A percentile compares a stretch with the other conserved stretches of the same genome.
These are phyloP conservation scores for Leishmania tropica DNA, from an alignment of 208 protist genomes.

Conservation along the genomic window DNA sequence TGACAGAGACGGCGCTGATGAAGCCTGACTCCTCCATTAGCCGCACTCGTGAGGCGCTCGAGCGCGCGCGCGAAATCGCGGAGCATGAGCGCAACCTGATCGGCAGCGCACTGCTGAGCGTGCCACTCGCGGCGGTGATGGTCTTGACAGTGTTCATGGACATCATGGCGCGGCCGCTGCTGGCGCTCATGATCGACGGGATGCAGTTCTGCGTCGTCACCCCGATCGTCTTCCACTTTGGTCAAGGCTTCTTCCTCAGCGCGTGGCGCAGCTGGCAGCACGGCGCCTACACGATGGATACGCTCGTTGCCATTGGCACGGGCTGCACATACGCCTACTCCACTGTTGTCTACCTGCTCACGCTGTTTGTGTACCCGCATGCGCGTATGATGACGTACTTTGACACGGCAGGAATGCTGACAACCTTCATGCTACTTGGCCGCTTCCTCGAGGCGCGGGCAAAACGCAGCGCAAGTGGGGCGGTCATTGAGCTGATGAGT, in stretches of 20 bases:
- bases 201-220: conserved; percentile 71
- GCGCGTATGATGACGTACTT: conserved; percentile 87
- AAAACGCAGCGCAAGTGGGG: conserved; percentile 91
- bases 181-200: conserved; percentile 39
- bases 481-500: conserved; percentile 87
- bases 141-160: conserved; percentile 58
- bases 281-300: conserved; percentile 88
- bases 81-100: conserved; percentile 48
- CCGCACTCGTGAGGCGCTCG: conserved; percentile 53
- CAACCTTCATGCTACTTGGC: conserved; percentile 96
- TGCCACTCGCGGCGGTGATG: conserved; percentile 74
- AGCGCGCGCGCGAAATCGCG: conserved; percentile 70
- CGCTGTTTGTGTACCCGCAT: conserved; percentile 22
- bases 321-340: conserved; percentile 82
- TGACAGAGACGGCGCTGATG: conserved; percentile 17
- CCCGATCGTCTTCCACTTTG: conserved; percentile 88
- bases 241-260: conserved; percentile 67
- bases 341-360: conserved; percentile 45
- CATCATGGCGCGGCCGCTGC: conserved; percentile 27
- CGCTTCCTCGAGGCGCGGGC: conserved; percentile 95
- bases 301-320: conserved; percentile 81
- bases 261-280: conserved; percentile 66
- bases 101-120: conserved; percentile 50
- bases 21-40: conserved; percentile 23
- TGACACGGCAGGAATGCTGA: conserved; percentile 94